These are phyloP conservation scores for Neoscytalidium dimidiatum DNA, from an alignment of 2,329 filamentous ascomycete genomes.

Conservation along the genomic window DNA sequence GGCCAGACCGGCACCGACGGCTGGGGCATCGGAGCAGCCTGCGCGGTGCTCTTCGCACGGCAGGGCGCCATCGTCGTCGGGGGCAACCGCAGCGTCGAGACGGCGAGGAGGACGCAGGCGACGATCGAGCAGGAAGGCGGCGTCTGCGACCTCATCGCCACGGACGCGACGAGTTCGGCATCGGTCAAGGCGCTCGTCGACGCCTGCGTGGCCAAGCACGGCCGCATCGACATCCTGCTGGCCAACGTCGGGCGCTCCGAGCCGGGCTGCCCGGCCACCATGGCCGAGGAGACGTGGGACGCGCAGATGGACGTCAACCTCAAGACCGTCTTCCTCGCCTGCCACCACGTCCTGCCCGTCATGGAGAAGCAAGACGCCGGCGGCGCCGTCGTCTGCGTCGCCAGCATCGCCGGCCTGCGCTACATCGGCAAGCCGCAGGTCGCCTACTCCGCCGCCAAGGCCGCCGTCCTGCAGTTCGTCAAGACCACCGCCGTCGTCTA, in stretches of 20 bases:
- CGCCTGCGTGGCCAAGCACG: constrained; percentile 36
- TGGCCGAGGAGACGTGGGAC: constrained; percentile 55
- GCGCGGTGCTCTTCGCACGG: constrained; percentile 19
- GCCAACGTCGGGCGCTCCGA: constrained; percentile 58
- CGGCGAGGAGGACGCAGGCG: constrained; percentile 4
- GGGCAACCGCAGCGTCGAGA: constrained; percentile 17
- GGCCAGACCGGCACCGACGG: constrained; percentile 16
- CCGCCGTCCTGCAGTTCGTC: constrained; percentile 54
- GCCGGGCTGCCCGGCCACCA: constrained; percentile 52
- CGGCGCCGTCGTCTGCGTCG: constrained; percentile 50
- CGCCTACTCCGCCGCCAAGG: constrained; percentile 56
- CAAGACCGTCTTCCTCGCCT: constrained; percentile 57
- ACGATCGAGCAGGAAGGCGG: not conserved
- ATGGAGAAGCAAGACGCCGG: constrained; percentile 54
- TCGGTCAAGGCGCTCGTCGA: constrained; percentile 21
- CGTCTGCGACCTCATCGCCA: not conserved
- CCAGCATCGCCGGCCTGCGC: constrained; percentile 51
- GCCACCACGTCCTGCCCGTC: constrained; percentile 55
- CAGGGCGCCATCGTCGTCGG: constrained; percentile 21
- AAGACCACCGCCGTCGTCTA: constrained; percentile 55
- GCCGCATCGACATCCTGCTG: constrained; percentile 57
- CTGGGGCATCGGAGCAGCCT: constrained; percentile 23
- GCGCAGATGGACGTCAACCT: constrained; percentile 57
- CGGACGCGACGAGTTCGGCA: not conserved
- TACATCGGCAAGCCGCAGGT: constrained; percentile 57